phyloP scores from a whole-genome alignment of 305 asterid species.

The Galium porrigens region DNA sequence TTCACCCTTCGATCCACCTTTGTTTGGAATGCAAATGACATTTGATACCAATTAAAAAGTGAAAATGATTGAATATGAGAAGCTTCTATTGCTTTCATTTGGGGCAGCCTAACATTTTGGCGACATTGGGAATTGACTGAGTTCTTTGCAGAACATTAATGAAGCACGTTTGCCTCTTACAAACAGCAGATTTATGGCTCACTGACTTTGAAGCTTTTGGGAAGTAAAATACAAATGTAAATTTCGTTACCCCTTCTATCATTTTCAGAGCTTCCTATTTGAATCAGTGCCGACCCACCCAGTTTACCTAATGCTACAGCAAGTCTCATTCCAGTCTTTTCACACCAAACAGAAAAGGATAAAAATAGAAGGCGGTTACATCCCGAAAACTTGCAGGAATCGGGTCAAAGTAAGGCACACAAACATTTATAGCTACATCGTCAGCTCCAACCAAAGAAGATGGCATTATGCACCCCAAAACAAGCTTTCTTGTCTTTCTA shows the following conservation, averaged over 20 bases:
- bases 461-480: constrained; percentile 18
- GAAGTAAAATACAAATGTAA: constrained; percentile 11
- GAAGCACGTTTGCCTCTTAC: background rate
- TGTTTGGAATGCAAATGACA: background rate
- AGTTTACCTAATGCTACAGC: background rate
- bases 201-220: constrained; percentile 28
- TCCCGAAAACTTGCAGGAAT: background rate
- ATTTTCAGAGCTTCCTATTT: constrained; percentile 27
- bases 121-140: background rate
- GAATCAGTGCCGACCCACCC: constrained; percentile 11
- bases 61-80: background rate
- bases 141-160: background rate
- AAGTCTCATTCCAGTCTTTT: background rate
- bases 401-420: background rate
- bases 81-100: background rate
- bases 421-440: constrained; percentile 12
- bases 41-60: background rate
- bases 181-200: constrained; percentile 16
- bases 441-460: constrained; percentile 30
- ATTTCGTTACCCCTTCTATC: constrained; percentile 24
- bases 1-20: no score
- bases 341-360: background rate
- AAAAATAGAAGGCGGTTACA: background rate
- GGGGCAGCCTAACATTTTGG: background rate
- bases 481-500: background rate